phyloP scores from a whole-genome alignment of 2,329 filamentous ascomycete genomes.

The Cercospora sp. region DNA sequence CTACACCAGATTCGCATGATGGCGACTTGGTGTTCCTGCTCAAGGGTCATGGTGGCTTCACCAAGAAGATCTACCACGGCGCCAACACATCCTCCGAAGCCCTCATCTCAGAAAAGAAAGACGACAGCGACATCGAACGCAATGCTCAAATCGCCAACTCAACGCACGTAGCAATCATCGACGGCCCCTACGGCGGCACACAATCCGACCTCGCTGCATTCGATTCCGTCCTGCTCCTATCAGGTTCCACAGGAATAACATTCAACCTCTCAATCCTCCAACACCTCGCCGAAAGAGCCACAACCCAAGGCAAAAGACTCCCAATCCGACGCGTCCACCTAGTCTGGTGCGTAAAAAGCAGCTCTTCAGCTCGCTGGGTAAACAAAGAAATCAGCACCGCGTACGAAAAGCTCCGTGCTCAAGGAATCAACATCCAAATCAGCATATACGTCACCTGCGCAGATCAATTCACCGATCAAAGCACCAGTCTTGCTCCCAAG shows the following conservation, averaged over 20 bases:
- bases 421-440: constrained; percentile 27
- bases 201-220: constrained; percentile 32
- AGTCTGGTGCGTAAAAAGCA: constrained; percentile 33
- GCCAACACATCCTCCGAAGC: constrained; percentile 27
- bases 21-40: constrained; percentile 35
- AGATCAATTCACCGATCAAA: constrained; percentile 27
- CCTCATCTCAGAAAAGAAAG: constrained; percentile 22
- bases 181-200: constrained; percentile 32
- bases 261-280: constrained; percentile 32
- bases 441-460: constrained; percentile 32
- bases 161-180: constrained; percentile 27
- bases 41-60: constrained; percentile 35
- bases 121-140: constrained; percentile 15
- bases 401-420: constrained; percentile 20
- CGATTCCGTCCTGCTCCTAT: constrained; percentile 32
- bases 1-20: constrained; percentile 30
- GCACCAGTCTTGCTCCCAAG: constrained; percentile 16
- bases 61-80: constrained; percentile 29
- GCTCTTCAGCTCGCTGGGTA: constrained; percentile 26
- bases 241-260: constrained; percentile 34
- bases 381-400: constrained; percentile 26
- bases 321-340: constrained; percentile 29
- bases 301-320: constrained; percentile 19
- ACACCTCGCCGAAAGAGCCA: constrained; percentile 30
- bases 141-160: constrained; percentile 19